These are phyloP conservation scores for Fraxinus sp. DNA, from an alignment of 305 asterid species.

Conservation along the genomic window DNA sequence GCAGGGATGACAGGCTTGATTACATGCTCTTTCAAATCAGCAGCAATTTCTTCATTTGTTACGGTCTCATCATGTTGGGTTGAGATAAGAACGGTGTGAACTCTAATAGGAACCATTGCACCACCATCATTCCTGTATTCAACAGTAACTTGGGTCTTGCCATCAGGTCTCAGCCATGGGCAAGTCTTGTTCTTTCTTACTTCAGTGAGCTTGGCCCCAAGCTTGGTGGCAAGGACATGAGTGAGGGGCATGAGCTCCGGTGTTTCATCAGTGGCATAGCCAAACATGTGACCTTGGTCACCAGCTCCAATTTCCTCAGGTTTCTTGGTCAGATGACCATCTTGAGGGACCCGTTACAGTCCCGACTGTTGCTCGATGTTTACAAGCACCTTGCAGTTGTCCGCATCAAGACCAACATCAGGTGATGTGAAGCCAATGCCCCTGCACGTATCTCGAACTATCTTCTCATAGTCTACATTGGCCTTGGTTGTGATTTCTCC, in stretches of 20 bases:
- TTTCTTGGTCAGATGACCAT: slow-evolving; percentile 35
- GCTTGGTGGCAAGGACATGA: slow-evolving; percentile 29
- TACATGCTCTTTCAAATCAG: slow-evolving; percentile 25
- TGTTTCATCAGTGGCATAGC: slow-evolving; percentile 33
- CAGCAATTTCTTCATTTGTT: slow-evolving; percentile 26
- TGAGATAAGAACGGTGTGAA: slow-evolving; percentile 32
- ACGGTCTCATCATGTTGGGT: slow-evolving; percentile 27
- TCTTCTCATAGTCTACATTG: slow-evolving; percentile 31
- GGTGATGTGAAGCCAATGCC: slow-evolving; percentile 35
- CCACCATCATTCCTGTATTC: slow-evolving; percentile 26
- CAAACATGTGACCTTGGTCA: slow-evolving; percentile 34
- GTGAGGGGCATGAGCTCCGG: slow-evolving; percentile 32
- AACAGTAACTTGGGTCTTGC: slow-evolving; percentile 31
- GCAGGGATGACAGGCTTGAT: slow-evolving; percentile 30
- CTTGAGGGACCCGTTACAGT: too few species aligned
- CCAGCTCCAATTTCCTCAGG: slow-evolving; percentile 39
- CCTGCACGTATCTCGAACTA: slow-evolving; percentile 37
- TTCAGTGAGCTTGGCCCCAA: slow-evolving; percentile 33
- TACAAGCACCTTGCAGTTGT: slow-evolving; percentile 35
- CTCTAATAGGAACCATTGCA: slow-evolving; percentile 33
- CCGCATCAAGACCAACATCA: slow-evolving; percentile 37
- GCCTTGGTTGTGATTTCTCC: slow-evolving; percentile 38
- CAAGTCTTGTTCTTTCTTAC: slow-evolving; percentile 31
- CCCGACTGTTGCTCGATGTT: slow-evolving; percentile 39
- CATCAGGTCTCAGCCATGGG: slow-evolving; percentile 33